Percentiles rank a stretch among this genome's conserved stretches.
phyloP scores from a whole-genome alignment of 768 basidiomycete genomes.

The Suillus luteus region DNA sequence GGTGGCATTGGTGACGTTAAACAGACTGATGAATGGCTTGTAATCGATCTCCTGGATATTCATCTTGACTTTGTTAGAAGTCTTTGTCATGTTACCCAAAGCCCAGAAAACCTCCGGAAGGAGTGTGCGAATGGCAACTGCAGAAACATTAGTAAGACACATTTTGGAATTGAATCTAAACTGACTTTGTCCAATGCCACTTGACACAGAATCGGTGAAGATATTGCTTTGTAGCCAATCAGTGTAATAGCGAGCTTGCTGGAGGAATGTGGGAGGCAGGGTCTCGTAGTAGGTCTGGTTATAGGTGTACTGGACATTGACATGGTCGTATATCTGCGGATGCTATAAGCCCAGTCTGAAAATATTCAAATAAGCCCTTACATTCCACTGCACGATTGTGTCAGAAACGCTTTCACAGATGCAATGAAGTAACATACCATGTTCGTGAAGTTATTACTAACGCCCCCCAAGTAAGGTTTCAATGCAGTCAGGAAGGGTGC shows the following conservation, averaged over 20 bases:
- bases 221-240: conserved; percentile 76
- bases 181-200: conserved; percentile 76
- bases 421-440: conserved; percentile 46
- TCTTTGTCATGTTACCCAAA: conserved; percentile 74
- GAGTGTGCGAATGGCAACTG: conserved; percentile 68
- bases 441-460: conserved; percentile 64
- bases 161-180: conserved; percentile 14
- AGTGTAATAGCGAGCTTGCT: conserved; percentile 73
- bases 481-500: conserved; percentile 64
- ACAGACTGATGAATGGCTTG: conserved; percentile 86
- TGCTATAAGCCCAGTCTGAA: neutral
- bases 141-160: neutral
- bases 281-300: conserved; percentile 76
- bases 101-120: conserved; percentile 50
- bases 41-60: conserved; percentile 78
- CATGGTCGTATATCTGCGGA: conserved; percentile 69
- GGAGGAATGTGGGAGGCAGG: conserved; percentile 67
- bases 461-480: conserved; percentile 67
- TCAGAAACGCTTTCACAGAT: conserved; percentile 15
- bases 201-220: conserved; percentile 61
- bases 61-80: conserved; percentile 74
- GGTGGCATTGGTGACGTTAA: conserved; percentile 71
- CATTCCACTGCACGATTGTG: conserved; percentile 62
- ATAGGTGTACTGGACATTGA: conserved; percentile 75
- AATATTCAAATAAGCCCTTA: conserved; percentile 36